These are phyloP conservation scores for Penicillium turbatum DNA, from an alignment of 495 filamentous ascomycete genomes.

Conservation along the genomic window DNA sequence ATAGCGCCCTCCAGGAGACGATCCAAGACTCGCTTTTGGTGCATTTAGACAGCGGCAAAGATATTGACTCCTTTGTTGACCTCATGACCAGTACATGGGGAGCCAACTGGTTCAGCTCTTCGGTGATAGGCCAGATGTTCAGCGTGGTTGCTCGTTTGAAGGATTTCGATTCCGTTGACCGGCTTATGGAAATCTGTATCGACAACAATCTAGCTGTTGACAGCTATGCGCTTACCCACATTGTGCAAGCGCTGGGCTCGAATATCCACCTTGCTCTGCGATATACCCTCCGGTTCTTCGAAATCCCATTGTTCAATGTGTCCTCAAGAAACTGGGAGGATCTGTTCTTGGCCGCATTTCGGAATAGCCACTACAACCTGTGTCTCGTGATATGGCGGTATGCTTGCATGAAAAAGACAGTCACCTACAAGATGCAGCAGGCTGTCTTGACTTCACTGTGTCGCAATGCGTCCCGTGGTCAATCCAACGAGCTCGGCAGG, in stretches of 20 bases:
- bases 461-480: slow-evolving; percentile 16
- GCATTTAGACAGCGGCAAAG: slow-evolving; percentile 34
- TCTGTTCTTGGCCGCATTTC: slow-evolving; percentile 42
- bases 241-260: slow-evolving; percentile 20
- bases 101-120: slow-evolving; percentile 31
- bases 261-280: slow-evolving; percentile 23
- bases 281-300: slow-evolving; percentile 19
- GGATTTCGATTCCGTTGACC: slow-evolving; percentile 23
- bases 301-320: slow-evolving; percentile 11
- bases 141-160: slow-evolving; percentile 19
- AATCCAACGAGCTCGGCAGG: slow-evolving; percentile 9
- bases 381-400: slow-evolving; percentile 48
- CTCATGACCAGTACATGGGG: slow-evolving; percentile 27
- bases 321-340: slow-evolving; percentile 18
- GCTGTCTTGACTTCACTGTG: slow-evolving; percentile 25
- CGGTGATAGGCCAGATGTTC: slow-evolving; percentile 37
- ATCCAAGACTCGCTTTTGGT: slow-evolving; percentile 30
- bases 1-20: slow-evolving; percentile 27
- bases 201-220: slow-evolving; percentile 22
- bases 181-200: slow-evolving; percentile 28
- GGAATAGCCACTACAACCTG: slow-evolving; percentile 34
- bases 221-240: slow-evolving; percentile 13
- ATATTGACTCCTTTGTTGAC: slow-evolving; percentile 34
- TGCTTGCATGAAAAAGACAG: slow-evolving; percentile 39
- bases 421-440: slow-evolving; percentile 34